Base-by-base conservation (phyloP, 495 filamentous ascomycete genomes). In the Talaromyces borbonicus region DNA sequence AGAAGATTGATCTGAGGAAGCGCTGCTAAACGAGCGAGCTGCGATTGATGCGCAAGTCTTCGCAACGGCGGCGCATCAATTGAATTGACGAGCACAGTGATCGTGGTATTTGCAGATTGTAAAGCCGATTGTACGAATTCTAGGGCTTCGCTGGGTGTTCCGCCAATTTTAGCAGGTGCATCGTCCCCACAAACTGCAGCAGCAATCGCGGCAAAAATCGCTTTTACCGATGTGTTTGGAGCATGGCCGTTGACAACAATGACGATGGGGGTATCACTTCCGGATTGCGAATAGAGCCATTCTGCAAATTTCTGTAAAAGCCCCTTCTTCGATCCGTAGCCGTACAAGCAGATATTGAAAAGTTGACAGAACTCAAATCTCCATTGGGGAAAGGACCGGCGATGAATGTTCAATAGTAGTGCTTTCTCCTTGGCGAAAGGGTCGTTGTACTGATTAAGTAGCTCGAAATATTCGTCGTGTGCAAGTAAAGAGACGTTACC, bases 341-440 rank as follows among this genome's bases (percentile, higher is more conserved):
- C 92, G 57, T 90, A 95, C 2, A 96, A 64, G 54, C 93, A 92
- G 47, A 95, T 73, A 58, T 84, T 94, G 71, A 95, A 97, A 32
- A 81, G 82, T 57, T 95, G 79, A 26, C 79, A 74, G 16, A 97
- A 75, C 65, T 98, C 93, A 54, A 97, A 98, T 12, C 72, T 63
- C 92, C 92, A 98, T 58, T 97, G 92, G 9, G 81, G 73, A 58
- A 95, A 97, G 12, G 83, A 85, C 31, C 82, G 77, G 33, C 75
- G 72, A 58, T 97, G 90, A 18, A 94, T 67, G 15, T 81, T 73
- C 45, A 81, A 69, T 22, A 98, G 71, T 46, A 83, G 81, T 14
- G 77, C 65, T 51, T 83, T 75, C 42, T 89, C 83, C n/a, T 74
- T 62, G 23, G 67, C 66, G 58, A 93, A 92, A 0, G 80, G 80